Conservation (phyloP, 495 filamentous ascomycete genomes). For the Daldinia vernicosa region DNA sequence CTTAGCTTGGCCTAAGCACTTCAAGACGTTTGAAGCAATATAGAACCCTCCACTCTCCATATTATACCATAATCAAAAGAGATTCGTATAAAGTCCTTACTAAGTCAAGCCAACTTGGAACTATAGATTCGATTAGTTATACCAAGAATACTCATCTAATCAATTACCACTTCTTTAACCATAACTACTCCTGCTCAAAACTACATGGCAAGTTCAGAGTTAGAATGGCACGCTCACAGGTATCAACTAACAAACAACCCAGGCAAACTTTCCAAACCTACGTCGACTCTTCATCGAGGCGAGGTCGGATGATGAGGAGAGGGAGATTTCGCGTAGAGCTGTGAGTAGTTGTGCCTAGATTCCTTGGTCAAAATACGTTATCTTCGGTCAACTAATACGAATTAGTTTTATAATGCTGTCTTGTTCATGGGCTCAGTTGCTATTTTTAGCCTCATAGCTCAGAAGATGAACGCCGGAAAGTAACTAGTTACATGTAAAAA, state of each 20-base stretch:
- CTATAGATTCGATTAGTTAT: background rate
- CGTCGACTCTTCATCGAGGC: conserved; percentile 96
- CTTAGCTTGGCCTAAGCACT: too few species aligned
- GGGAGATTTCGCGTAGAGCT: conserved; percentile 90
- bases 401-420: conserved; percentile 95
- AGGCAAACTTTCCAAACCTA: conserved; percentile 93
- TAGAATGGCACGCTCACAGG: background rate
- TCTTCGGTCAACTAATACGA: background rate
- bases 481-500: conserved; percentile 34
- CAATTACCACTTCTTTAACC: background rate
- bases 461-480: conserved; percentile 64
- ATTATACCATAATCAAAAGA: too few species aligned
- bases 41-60: too few species aligned
- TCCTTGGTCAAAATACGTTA: background rate
- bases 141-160: background rate
- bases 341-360: conserved; percentile 60
- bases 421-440: conserved; percentile 95
- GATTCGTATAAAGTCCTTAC: too few species aligned
- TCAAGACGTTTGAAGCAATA: too few species aligned
- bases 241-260: background rate
- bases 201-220: conserved; percentile 36
- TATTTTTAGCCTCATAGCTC: conserved; percentile 89
- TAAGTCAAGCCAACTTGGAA: too few species aligned
- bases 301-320: conserved; percentile 90
- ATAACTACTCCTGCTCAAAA: background rate